Evolutionary conservation across 1,284 basidiomycete genomes (phyloP), one percentile per base, ranked within the genome.

Genomic region (Prillingera fragicola): DNA sequence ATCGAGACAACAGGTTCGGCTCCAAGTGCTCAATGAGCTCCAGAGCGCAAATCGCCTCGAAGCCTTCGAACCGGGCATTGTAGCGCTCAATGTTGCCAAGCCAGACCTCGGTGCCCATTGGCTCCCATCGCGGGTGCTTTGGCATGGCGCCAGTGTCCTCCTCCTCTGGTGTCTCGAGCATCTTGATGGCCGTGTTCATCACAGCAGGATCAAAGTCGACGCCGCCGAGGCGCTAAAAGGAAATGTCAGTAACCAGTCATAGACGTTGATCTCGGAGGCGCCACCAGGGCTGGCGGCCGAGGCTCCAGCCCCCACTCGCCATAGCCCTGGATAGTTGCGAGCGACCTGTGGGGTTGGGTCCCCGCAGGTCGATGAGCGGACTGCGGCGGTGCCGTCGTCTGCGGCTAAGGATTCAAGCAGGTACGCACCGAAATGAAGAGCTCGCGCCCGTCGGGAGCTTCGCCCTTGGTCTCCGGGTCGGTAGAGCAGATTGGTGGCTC

Each of bases 1-100:
- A 89, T n/a, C 78, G 75, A 6, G 77, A 74, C n/a, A 95, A 75
- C 9, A 85, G 71, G 13, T 78, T 66, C 2, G 81, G 78, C 10
- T 81, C 76, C 44, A 97, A 74, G 62, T 97, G 92, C 68, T 97
- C 92, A 60, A 97, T 85, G 82, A 95, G 84, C 75, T 96, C 91
- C 6, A 82, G 83, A 15, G 83, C 80, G 19, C 90, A 80, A 52
- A 95, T 85, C 49, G 87, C 90, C 50, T 95, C 88, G 17, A 80
- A 77, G 34, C 76, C 79, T 40, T 74, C 75, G 54, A 96, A 83
- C 31, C 78, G 77, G 19, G 80, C 74, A 59, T 95, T 95, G 58
- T 84, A 76, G 8, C 74, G 73, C 62, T 87, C 80, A 33, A 96
- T 74, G 1, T 82, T 83, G 8, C 92, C 92, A 33, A 85, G 76